Evolutionary conservation across 495 filamentous ascomycete species (phyloP).

Genomic region (Hypoxylon rickii): DNA sequence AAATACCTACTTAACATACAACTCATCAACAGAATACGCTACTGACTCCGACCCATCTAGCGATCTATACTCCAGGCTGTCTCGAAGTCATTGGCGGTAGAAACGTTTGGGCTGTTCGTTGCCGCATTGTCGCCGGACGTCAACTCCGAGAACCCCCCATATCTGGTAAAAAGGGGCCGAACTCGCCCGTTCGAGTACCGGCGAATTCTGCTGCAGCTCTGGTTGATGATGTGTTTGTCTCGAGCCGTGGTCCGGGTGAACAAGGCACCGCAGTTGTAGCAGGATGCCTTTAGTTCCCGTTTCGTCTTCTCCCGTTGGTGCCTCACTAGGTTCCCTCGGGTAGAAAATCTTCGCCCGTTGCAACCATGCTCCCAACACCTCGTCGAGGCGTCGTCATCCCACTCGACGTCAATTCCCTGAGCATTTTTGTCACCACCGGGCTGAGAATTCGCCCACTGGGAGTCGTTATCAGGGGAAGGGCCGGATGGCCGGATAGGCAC

Average conservation of each 20-base stretch:
- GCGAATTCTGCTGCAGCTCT: conserved; percentile 4
- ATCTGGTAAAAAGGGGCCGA: conserved; percentile 4
- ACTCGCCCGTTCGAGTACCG: not conserved
- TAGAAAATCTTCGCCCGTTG: conserved; percentile 78
- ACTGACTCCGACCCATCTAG: not conserved
- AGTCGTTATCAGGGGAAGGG: not conserved
- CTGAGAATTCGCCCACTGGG: not conserved
- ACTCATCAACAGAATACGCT: too few species aligned
- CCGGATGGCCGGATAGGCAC: not conserved
- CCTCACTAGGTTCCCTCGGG: conserved; percentile 75
- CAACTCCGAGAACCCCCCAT: not conserved
- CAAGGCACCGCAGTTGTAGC: conserved; percentile 1
- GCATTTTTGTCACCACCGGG: not conserved
- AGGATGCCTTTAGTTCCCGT: not conserved
- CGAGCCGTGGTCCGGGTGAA: conserved; percentile 5
- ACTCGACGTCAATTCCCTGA: not conserved
- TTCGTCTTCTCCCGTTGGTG: conserved; percentile 64
- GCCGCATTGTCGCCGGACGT: conserved; percentile 1
- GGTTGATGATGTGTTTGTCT: conserved; percentile 5
- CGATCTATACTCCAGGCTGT: not conserved
- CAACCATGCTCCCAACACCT: conserved; percentile 72
- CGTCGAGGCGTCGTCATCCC: not conserved
- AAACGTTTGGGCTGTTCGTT: not conserved
- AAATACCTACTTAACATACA: too few species aligned
- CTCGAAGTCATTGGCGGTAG: not conserved